These are phyloP conservation scores for Dictyostelium citrinum DNA, from an alignment of 78 protist genomes.

Conservation along the genomic window DNA sequence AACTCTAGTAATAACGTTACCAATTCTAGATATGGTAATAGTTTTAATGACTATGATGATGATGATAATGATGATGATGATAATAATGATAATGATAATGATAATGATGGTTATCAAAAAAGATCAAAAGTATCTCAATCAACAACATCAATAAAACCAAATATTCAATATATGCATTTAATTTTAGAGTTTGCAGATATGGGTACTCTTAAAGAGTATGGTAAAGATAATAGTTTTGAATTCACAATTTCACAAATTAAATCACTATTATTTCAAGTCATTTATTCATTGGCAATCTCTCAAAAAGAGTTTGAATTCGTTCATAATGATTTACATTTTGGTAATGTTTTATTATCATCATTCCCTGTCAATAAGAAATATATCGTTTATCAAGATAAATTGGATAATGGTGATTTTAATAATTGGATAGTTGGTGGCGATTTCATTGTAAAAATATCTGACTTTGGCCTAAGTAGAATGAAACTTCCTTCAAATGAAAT, in stretches of 20 bases:
- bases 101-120: no score
- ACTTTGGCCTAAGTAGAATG: conserved; percentile 43
- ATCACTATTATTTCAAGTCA: conserved; percentile 28
- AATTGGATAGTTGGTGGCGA: conserved; percentile 41
- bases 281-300: conserved; percentile 26
- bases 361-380: conserved; percentile 20
- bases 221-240: neutral
- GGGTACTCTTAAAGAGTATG: neutral
- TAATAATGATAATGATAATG: neutral
- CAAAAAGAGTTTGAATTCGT: conserved; percentile 50
- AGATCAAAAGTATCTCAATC: no score
- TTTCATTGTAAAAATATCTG: conserved; percentile 1
- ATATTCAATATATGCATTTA: conserved; percentile 53
- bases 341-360: conserved; percentile 20
- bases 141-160: neutral
- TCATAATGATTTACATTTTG: conserved; percentile 63
- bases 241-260: neutral
- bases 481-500: neutral
- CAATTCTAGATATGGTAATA: neutral
- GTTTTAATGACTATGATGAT: neutral
- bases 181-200: conserved; percentile 55
- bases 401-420: neutral
- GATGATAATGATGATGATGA: neutral
- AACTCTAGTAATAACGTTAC: neutral
- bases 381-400: conserved; percentile 26